These are phyloP conservation scores for Apiotrichum gracile DNA, from an alignment of 1,284 basidiomycete genomes.

Conservation along the genomic window DNA sequence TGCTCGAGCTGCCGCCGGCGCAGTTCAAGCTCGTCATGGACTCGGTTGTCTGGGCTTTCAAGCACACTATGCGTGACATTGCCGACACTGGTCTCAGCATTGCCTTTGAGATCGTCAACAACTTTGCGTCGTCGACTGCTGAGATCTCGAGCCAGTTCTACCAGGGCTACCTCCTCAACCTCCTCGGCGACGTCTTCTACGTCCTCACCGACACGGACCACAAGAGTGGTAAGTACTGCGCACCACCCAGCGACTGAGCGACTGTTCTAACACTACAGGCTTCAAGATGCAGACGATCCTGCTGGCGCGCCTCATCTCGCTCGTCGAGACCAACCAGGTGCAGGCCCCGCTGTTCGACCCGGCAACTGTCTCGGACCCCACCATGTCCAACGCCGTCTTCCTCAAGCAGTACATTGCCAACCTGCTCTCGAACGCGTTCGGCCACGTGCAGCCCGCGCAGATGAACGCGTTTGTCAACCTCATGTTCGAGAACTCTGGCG, in stretches of 20 bases:
- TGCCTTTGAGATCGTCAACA: conserved; percentile 90
- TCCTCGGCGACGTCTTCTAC: conserved; percentile 95
- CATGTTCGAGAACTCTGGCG: conserved; percentile 78
- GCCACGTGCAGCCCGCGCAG: conserved; percentile 76
- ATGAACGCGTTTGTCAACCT: conserved; percentile 72
- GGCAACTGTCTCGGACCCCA: conserved; percentile 63
- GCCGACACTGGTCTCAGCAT: conserved; percentile 92
- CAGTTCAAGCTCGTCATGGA: conserved; percentile 99
- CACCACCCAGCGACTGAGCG: too few species aligned
- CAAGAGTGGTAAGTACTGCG: conserved; percentile 67
- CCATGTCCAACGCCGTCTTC: conserved; percentile 74
- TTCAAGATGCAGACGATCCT: conserved; percentile 86
- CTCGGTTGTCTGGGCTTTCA: conserved; percentile 98
- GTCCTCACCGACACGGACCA: conserved; percentile 97
- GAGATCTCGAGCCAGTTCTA: conserved; percentile 75
- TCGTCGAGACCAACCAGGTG: conserved; percentile 78
- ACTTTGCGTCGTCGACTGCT: conserved; percentile 78
- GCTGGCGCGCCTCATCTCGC: conserved; percentile 88
- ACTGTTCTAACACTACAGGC: conserved; percentile 43
- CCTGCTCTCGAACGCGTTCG: conserved; percentile 79
- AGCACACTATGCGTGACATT: conserved; percentile 99
- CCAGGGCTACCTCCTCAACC: conserved; percentile 86
- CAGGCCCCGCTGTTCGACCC: conserved; percentile 83
- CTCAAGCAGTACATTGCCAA: conserved; percentile 84
- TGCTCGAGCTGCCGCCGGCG: conserved; percentile 77